phyloP scores from a whole-genome alignment of 257 asterid genomes.

The Ocimum tenuiflorum region DNA sequence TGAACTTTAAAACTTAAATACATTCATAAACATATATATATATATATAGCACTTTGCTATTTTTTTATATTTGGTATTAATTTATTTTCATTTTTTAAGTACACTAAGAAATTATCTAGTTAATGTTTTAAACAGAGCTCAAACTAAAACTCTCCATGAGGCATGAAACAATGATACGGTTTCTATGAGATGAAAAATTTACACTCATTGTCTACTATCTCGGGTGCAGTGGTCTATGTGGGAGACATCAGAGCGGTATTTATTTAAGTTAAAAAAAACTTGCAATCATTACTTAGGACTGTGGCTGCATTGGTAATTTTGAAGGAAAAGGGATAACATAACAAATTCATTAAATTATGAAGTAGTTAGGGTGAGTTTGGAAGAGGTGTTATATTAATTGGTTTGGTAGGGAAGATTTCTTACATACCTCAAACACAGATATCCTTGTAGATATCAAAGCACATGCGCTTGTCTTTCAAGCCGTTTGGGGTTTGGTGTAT shows the following conservation, averaged over 20 bases:
- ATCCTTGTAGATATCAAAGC: slow-evolving; percentile 24
- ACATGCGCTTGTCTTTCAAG: slow-evolving; percentile 24
- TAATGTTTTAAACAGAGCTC: background rate
- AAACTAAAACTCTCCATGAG: background rate
- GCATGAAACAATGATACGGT: background rate
- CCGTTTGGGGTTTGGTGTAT: slow-evolving; percentile 12
- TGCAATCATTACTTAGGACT: too few relatives aligned
- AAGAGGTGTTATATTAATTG: slow-evolving; percentile 10
- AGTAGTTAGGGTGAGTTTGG: slow-evolving; percentile 5
- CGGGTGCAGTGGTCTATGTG: too few relatives aligned
- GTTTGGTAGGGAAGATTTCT: slow-evolving; percentile 23
- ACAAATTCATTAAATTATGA: background rate
- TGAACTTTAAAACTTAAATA: too few relatives aligned
- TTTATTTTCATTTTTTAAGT: too few relatives aligned
- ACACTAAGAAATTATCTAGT: background rate
- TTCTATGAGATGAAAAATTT: too few relatives aligned
- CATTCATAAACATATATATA: too few relatives aligned
- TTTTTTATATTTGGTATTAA: too few relatives aligned
- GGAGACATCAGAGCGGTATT: too few relatives aligned
- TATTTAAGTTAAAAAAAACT: too few relatives aligned
- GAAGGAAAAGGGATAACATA: background rate
- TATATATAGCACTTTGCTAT: too few relatives aligned
- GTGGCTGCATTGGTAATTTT: too few relatives aligned
- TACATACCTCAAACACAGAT: slow-evolving; percentile 21
- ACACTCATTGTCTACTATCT: too few relatives aligned